A percentile compares a stretch with the other conserved stretches of the same genome.
Evolutionary conservation across 495 filamentous ascomycete genomes (phyloP).

Genomic region (Penicillium pancosmium): DNA sequence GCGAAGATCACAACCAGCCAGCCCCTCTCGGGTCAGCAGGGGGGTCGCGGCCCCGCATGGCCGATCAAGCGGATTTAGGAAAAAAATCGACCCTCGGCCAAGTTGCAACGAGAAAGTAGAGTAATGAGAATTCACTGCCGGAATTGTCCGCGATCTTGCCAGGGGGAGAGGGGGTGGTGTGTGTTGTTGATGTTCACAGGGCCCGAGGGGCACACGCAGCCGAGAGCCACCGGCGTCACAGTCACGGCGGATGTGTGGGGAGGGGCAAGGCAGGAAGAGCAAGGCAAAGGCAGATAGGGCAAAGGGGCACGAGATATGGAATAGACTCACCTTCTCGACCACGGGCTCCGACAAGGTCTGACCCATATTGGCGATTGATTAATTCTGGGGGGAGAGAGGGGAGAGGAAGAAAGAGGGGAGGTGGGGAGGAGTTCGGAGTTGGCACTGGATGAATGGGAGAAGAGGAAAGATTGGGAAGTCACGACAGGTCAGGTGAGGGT

Average conservation of each 20-base stretch:
- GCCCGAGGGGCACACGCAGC: conserved; percentile 10
- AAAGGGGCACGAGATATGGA: conserved; percentile 19
- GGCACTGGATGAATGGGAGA: conserved; percentile 25
- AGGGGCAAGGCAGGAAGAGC: conserved; percentile 16
- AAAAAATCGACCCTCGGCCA: not conserved
- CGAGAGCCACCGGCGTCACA: conserved; percentile 14
- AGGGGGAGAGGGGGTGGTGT: not conserved
- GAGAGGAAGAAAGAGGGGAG: conserved; percentile 9
- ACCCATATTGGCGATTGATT: conserved; percentile 69
- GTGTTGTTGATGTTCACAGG: not conserved
- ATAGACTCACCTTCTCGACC: conserved; percentile 85
- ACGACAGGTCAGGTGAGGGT: conserved; percentile 34
- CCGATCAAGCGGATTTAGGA: conserved; percentile 11
- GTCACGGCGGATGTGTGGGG: conserved; percentile 33
- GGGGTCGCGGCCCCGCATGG: conserved; percentile 26
- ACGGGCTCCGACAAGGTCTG: conserved; percentile 99
- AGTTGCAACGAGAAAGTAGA: not conserved
- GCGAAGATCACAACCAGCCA: not conserved
- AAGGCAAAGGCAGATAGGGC: conserved; percentile 23
- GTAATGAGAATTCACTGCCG: not conserved
- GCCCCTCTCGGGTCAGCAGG: conserved; percentile 30
- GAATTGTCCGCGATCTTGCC: not conserved
- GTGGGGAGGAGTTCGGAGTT: conserved; percentile 13
- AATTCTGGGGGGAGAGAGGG: conserved; percentile 8
- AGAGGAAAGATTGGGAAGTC: conserved; percentile 9